Percentiles rank a stretch among this genome's conserved stretches.
Evolutionary conservation across 768 basidiomycete species (phyloP).

Genomic region (Naganishia onofrii): DNA sequence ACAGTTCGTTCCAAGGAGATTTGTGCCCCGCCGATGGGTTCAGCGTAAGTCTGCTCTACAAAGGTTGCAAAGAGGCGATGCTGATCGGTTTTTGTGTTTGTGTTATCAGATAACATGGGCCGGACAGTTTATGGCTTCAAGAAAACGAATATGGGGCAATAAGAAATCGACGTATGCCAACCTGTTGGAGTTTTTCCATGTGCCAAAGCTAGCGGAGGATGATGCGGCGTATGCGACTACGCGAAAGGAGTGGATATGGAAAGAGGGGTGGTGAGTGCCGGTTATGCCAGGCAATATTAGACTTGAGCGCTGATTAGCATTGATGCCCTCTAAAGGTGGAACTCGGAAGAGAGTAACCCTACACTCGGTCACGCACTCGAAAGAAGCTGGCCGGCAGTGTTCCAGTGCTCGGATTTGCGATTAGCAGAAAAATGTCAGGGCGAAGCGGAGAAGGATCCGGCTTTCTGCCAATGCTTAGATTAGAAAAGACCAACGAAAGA

Average conservation of each 20-base stretch:
- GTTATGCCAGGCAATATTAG: neutral
- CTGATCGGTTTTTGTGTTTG: no score
- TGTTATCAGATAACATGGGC: conserved; percentile 50
- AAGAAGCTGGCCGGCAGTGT: conserved; percentile 27
- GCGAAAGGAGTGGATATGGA: conserved; percentile 43
- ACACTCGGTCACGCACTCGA: conserved; percentile 40
- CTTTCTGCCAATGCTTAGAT: conserved; percentile 22
- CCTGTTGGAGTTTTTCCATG: conserved; percentile 40
- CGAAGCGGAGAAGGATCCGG: neutral
- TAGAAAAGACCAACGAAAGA: neutral
- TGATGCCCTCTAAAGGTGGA: conserved; percentile 8
- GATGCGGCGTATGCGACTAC: conserved; percentile 13
- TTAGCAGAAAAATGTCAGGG: conserved; percentile 19
- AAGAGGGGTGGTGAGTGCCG: conserved; percentile 38
- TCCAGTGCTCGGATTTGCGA: conserved; percentile 19
- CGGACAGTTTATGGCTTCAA: conserved; percentile 48
- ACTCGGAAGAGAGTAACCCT: conserved; percentile 39
- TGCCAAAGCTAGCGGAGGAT: conserved; percentile 16
- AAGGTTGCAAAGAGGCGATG: no score
- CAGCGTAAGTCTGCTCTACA: conserved; percentile 27
- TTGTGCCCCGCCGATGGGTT: conserved; percentile 40
- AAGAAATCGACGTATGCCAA: conserved; percentile 37
- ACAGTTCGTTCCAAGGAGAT: conserved; percentile 44
- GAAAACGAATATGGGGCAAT: conserved; percentile 42
- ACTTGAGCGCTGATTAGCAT: no score